Evolutionary conservation across 352 stramenopile genomes (phyloP).

Genomic region (Phytophthora hybrid): DNA sequence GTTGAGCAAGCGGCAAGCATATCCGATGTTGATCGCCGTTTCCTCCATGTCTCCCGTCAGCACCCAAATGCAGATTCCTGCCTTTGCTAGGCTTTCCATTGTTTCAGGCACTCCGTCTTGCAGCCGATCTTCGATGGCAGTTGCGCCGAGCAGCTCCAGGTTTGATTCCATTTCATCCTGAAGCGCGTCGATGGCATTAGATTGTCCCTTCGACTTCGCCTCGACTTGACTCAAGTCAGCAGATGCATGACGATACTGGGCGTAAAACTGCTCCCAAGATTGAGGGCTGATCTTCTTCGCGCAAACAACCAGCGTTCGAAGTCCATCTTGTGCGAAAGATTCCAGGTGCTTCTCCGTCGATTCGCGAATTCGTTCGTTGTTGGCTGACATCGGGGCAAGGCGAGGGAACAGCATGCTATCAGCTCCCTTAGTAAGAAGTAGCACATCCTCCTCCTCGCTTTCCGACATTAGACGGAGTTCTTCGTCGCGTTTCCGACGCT

Average conservation of each 20-base stretch:
- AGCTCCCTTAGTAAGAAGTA: conserved; percentile 83
- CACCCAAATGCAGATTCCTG: conserved; percentile 90
- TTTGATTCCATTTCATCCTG: conserved; percentile 84
- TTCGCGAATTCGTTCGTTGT: conserved; percentile 53
- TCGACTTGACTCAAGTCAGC: conserved; percentile 78
- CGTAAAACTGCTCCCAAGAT: conserved; percentile 77
- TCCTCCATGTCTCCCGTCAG: conserved; percentile 92
- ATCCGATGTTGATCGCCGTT: conserved; percentile 91
- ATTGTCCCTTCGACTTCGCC: conserved; percentile 63
- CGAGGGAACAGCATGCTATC: conserved; percentile 90
- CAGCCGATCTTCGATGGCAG: conserved; percentile 88
- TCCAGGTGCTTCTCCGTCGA: conserved; percentile 77
- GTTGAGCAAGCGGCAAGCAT: conserved; percentile 87
- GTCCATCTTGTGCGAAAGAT: conserved; percentile 84
- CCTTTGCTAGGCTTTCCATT: conserved; percentile 78
- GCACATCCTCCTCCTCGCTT: conserved; percentile 75
- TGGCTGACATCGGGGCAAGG: conserved; percentile 43
- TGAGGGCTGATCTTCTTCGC: conserved; percentile 62
- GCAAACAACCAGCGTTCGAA: conserved; percentile 90
- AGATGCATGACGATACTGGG: conserved; percentile 67
- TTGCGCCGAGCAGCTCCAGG: conserved; percentile 82
- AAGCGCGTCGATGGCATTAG: conserved; percentile 71
- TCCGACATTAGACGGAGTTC: conserved; percentile 77
- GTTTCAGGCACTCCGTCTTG: conserved; percentile 86
- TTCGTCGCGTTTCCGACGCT: conserved; percentile 72